Evolutionary conservation across 163 green algal genomes (phyloP).

Genomic region (Smithsoniella earleae): DNA sequence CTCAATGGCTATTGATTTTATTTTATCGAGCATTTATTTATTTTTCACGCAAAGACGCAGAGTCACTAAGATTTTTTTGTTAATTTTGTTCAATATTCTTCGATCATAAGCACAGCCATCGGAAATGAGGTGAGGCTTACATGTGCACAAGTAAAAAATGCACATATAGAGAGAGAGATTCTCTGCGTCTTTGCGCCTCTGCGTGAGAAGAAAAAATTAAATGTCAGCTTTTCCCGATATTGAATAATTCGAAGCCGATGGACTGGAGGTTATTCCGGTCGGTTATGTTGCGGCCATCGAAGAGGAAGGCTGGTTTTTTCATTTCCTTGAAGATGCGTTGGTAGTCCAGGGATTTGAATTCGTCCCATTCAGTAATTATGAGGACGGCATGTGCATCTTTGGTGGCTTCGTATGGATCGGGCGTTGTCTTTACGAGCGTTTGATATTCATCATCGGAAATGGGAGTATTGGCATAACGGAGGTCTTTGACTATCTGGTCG

Average conservation of each 20-base stretch:
- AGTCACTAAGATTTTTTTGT: too few relatives aligned
- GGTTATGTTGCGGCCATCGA: constrained; percentile 52
- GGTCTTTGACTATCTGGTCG: constrained; percentile 43
- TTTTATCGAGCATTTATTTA: too few relatives aligned
- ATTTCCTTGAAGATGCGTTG: constrained; percentile 44
- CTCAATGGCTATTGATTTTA: too few relatives aligned
- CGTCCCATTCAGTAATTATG: constrained; percentile 57
- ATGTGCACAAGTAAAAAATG: too few relatives aligned
- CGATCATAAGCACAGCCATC: too few relatives aligned
- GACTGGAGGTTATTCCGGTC: constrained; percentile 40
- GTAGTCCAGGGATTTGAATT: constrained; percentile 49
- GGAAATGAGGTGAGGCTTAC: too few relatives aligned
- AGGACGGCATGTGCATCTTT: constrained; percentile 38
- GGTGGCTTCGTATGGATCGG: neutral
- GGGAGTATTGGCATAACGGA: constrained; percentile 26
- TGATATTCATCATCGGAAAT: neutral
- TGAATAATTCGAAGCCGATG: constrained; percentile 55
- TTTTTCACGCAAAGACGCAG: too few relatives aligned
- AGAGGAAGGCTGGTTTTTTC: constrained; percentile 54
- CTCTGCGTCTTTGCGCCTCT: too few relatives aligned
- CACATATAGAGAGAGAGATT: too few relatives aligned
- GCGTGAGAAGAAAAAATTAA: too few relatives aligned
- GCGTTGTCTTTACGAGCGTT: neutral
- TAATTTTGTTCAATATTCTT: too few relatives aligned
- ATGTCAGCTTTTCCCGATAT: constrained; percentile 55